These are phyloP conservation scores for Ocimum tenuiflorum DNA, from an alignment of 257 asterid genomes.

Conservation along the genomic window DNA sequence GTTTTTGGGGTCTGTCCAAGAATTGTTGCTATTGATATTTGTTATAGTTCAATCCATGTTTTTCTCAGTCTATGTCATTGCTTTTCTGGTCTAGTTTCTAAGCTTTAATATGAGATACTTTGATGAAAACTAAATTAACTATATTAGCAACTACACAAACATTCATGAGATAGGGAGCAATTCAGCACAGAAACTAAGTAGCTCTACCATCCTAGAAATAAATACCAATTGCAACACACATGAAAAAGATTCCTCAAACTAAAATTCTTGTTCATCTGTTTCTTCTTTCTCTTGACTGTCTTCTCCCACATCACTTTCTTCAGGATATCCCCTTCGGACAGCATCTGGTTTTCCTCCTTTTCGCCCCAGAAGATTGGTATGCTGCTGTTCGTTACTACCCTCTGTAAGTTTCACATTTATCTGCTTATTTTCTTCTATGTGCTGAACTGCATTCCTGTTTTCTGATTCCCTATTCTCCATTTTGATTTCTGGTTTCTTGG, in stretches of 20 bases:
- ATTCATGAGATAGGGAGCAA: neutral
- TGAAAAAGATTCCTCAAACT: slow-evolving; percentile 14
- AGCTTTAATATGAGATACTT: neutral
- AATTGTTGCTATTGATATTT: slow-evolving; percentile 13
- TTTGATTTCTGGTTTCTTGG: slow-evolving; percentile 1
- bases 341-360: slow-evolving; percentile 18
- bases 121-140: neutral
- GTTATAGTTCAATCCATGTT: neutral
- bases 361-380: slow-evolving; percentile 16
- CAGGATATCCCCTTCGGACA: slow-evolving; percentile 17
- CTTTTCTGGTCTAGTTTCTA: neutral
- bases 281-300: slow-evolving; percentile 4
- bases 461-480: neutral
- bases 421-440: slow-evolving; percentile 12
- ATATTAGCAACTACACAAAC: neutral
- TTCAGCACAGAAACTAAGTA: slow-evolving; percentile 6
- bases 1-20: slow-evolving; percentile 19
- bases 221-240: slow-evolving; percentile 9
- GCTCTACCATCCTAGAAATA: neutral
- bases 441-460: neutral
- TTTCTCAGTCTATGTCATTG: slow-evolving; percentile 3
- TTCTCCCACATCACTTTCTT: slow-evolving; percentile 25
- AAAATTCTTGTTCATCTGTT: slow-evolving; percentile 27
- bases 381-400: slow-evolving; percentile 10
- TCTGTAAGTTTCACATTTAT: neutral